phyloP scores from a whole-genome alignment of 257 asterid species.

The Catharanthus roseus region DNA sequence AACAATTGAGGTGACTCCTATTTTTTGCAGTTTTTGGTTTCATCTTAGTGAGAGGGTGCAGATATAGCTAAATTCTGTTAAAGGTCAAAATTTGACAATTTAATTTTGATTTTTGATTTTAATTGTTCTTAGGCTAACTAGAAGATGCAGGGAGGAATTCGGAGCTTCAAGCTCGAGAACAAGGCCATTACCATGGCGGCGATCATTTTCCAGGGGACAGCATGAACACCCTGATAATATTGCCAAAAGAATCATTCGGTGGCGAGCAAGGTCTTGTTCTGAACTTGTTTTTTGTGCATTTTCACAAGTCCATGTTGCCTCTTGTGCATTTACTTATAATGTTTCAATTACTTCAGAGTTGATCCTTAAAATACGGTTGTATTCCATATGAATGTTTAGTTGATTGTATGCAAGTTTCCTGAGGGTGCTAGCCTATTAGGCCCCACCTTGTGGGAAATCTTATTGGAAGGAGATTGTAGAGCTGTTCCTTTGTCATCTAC shows the following conservation, averaged over 20 bases:
- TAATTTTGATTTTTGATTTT: background rate
- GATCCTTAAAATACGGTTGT: background rate
- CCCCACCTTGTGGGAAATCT: background rate
- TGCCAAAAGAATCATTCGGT: constrained; percentile 33
- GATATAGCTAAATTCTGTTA: too few relatives aligned
- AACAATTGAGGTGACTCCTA: background rate
- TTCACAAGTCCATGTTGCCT: background rate
- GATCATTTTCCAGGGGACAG: constrained; percentile 29
- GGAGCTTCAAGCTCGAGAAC: constrained; percentile 19
- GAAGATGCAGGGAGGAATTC: constrained; percentile 26
- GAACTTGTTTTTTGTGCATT: background rate
- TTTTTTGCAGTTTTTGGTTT: background rate
- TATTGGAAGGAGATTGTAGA: background rate
- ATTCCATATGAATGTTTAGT: background rate
- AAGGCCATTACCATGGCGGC: constrained; percentile 32
- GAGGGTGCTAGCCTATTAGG: background rate
- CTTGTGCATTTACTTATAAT: background rate
- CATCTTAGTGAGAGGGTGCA: too few relatives aligned
- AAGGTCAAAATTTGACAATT: background rate
- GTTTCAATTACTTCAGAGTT: background rate
- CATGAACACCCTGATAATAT: constrained; percentile 27
- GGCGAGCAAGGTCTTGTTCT: constrained; percentile 48
- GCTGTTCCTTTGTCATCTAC: background rate
- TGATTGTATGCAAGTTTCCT: background rate
- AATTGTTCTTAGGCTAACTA: constrained; percentile 22